Percentiles rank a stretch among this genome's conserved stretches.
Evolutionary conservation across 441 rosid species (phyloP).

Genomic region (Arabidopsis hybrid): DNA sequence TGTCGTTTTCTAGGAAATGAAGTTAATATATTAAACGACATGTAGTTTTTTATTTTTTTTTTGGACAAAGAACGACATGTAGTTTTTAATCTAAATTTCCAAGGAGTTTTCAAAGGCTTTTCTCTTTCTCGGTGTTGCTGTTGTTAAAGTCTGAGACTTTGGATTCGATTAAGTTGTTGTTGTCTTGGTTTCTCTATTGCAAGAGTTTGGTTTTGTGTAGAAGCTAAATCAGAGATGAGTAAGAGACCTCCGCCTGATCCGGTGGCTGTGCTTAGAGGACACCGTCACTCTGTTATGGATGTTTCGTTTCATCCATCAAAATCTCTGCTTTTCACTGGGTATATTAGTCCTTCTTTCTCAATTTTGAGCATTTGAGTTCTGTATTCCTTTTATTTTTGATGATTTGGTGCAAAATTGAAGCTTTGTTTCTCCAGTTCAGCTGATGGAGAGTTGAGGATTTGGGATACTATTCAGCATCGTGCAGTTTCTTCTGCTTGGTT

Average conservation of each 20-base stretch:
- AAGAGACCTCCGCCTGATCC: constrained; percentile 88
- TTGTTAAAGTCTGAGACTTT: constrained; percentile 11
- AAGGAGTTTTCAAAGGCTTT: neutral
- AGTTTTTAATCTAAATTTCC: neutral
- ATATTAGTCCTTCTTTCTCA: constrained; percentile 13
- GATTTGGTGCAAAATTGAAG: constrained; percentile 21
- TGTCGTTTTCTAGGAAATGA: neutral
- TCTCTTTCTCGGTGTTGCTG: neutral
- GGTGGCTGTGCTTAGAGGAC: constrained; percentile 89
- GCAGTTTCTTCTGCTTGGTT: constrained; percentile 77
- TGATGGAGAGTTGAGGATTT: constrained; percentile 89
- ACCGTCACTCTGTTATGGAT: constrained; percentile 87
- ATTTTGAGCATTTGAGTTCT: no score
- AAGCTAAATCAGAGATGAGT: constrained; percentile 48
- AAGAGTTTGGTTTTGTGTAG: neutral
- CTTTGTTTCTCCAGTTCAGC: constrained; percentile 60
- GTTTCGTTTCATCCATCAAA: constrained; percentile 76
- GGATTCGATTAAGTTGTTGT: constrained; percentile 5
- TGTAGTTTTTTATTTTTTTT: no score
- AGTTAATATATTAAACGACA: constrained; percentile 2
- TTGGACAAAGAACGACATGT: no score
- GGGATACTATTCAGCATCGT: constrained; percentile 82
- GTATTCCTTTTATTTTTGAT: constrained; percentile 15
- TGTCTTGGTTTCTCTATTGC: neutral
- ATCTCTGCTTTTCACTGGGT: constrained; percentile 81